Evolutionary conservation across 208 protist species (phyloP).

Genomic region (Trypanosoma conorhini): DNA sequence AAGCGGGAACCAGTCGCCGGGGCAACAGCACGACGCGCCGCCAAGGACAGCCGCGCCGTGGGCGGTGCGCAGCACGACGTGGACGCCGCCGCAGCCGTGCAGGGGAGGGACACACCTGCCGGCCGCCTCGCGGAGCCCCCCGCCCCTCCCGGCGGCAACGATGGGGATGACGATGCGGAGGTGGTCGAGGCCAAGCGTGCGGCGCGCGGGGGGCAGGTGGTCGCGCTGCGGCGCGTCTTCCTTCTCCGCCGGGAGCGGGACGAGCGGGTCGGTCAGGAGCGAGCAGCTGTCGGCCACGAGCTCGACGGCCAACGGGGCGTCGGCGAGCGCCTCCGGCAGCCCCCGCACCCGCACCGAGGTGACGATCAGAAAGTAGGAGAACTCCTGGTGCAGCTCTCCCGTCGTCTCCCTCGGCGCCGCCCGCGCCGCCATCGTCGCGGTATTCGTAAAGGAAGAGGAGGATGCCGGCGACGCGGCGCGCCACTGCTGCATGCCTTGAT

Average conservation of each 20-base stretch:
- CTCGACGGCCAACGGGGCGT: constrained; percentile 1
- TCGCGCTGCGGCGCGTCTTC: background rate
- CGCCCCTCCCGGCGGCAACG: background rate
- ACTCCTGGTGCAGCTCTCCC: background rate
- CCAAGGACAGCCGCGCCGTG: constrained; percentile 20
- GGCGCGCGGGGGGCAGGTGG: background rate
- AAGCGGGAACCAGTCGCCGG: constrained; percentile 27
- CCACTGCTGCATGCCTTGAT: background rate
- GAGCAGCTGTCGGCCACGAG: constrained; percentile 4
- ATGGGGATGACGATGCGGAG: constrained; percentile 23
- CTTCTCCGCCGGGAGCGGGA: background rate
- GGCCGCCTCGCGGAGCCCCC: background rate
- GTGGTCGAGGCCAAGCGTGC: constrained; percentile 10
- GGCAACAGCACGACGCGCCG: constrained; percentile 21
- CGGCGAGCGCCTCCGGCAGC: background rate
- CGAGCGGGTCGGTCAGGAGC: constrained; percentile 4
- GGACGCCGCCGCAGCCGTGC: constrained; percentile 3
- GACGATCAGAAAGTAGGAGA: constrained; percentile 7
- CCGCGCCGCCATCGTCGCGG: background rate
- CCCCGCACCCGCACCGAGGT: constrained; percentile 17
- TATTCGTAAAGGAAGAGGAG: background rate
- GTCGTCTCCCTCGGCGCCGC: background rate
- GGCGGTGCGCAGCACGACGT: constrained; percentile 29
- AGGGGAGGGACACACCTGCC: background rate
- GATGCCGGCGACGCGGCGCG: background rate